A percentile compares a stretch with the other conserved stretches of the same genome.
These are phyloP conservation scores for Adenanthera pavonina DNA, from an alignment of 306 rosid genomes.

Conservation along the genomic window DNA sequence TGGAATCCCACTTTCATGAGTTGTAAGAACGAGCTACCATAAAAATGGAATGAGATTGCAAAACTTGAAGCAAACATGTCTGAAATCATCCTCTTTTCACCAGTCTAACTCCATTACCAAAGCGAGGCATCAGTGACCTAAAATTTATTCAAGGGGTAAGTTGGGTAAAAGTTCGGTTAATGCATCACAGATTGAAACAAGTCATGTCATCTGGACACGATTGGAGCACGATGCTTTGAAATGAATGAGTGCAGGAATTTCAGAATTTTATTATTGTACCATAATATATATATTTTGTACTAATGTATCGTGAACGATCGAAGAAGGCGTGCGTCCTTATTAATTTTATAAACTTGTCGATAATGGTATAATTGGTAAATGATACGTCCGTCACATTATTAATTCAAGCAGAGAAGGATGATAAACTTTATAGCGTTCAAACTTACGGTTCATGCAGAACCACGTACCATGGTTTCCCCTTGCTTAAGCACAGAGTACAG, in stretches of 20 bases:
- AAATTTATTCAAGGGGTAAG: too few relatives aligned
- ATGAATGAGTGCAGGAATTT: background rate
- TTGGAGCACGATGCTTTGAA: too few relatives aligned
- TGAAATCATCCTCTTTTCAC: too few relatives aligned
- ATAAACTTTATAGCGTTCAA: background rate
- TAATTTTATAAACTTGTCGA: background rate
- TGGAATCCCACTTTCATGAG: background rate
- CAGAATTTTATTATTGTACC: background rate
- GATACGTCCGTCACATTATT: background rate
- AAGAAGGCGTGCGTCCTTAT: background rate
- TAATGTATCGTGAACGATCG: background rate
- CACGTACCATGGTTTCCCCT: background rate
- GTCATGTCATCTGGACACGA: too few relatives aligned
- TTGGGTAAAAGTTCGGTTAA: too few relatives aligned
- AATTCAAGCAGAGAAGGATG: slow-evolving; percentile 3
- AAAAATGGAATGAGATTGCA: too few relatives aligned
- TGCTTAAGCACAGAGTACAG: background rate
- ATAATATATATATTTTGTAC: background rate
- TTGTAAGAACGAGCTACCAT: background rate
- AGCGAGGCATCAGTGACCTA: too few relatives aligned
- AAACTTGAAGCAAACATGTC: too few relatives aligned
- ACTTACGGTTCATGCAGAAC: background rate
- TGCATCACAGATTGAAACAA: too few relatives aligned
- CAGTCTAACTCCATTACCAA: too few relatives aligned
- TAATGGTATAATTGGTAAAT: background rate